Base-by-base conservation (phyloP, 768 basidiomycete species). In the Tremella yokohamensis region DNA sequence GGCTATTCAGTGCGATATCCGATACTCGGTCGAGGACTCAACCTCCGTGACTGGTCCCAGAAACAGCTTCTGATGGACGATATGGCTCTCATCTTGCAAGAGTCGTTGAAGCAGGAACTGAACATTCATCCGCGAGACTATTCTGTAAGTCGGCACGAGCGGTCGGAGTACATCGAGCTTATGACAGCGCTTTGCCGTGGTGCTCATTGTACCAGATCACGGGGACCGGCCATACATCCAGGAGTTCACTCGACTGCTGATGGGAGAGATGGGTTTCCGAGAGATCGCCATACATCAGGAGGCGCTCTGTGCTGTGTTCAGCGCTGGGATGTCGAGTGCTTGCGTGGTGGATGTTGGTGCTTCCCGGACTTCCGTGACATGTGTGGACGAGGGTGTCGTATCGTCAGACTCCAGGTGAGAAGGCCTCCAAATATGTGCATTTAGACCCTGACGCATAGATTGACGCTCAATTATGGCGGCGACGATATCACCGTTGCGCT, bases 331-430 rank as follows among this genome's bases (percentile, higher is more conserved):
- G 52, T 90, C 90, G 0, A 88, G 85, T 67, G 96, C 93, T 11
- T 98, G 96, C 69, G 89, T 99, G 3, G 88, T 99, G 37, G 90
- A 99, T 74, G 86, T 98, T 51, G 96, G 96, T 2, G 88, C 94
- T 12, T 82, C 80, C 15, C 84, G 82, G 55, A 91, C 89, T 1
- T 90, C 84, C 58, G 84, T 99, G 40, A 85, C 92, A 0, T 97
- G 93, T 70, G 87, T 98, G 1, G 96, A 98, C 57, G 96, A 99
- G 67, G 96, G 96, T 1, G 72, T 92, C 50, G 83, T 99, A 19
- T 78, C 92, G 25, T 72, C 86, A 3, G 96, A 99, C 66, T 90
- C 91, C 1, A 83, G 93, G 92, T 89, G 68, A 44, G 79, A 58
- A n/a, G n/a, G n/a, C n/a, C n/a, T n/a, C 13, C n/a, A n/a, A n/a